Evolutionary conservation across 1,139 yeast genomes (phyloP), one percentile per base, ranked within the genome.

Genomic region (Nakaseomyces glabratus): DNA sequence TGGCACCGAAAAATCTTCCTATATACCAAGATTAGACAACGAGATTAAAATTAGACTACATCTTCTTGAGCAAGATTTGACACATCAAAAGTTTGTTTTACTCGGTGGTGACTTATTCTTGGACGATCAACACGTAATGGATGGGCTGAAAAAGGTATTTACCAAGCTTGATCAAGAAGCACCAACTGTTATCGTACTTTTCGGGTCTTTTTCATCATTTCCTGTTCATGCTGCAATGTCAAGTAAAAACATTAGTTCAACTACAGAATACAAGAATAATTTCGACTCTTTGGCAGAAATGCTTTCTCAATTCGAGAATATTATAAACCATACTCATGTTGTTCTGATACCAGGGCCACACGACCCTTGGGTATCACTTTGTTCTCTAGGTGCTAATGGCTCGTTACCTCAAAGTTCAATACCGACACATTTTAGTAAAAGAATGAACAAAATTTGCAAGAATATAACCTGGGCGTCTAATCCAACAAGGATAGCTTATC

Each of bases 341-440:
- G 61, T 82, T 2, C 71, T 90, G 41, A 65, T 88, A 1, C 96
- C 97, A 0, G 97, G 98, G 0, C 74, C 75, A 29, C 81, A 84
- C 47, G 98, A 90, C 56, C 96, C 96, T 0, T 90, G 97, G 97
- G n/a, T 12, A 3, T 75, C 93, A 1, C 67, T 79, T 31, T 71
- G 70, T 34, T 71, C 82, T 0, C 65, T 79, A 28, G 93, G 93
- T 2, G 69, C 85, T 0, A 65, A 74, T 15, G 65, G 80, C 28
- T 58, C 71, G 8, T 71, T 84, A 65, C 98, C 98, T 0, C 80
- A 79, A 48, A 63, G 66, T 21, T 66, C 75, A 0, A 68, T 90
- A 3, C 95, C 97, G 0, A 62, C 65, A 17, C 60, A 80, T 1
- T 86, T 90, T 52, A 73, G 81, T 4, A 74, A 68, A 40, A 64